Conservation (phyloP, 1,139 yeast species). For the Lodderomyces margitis region DNA sequence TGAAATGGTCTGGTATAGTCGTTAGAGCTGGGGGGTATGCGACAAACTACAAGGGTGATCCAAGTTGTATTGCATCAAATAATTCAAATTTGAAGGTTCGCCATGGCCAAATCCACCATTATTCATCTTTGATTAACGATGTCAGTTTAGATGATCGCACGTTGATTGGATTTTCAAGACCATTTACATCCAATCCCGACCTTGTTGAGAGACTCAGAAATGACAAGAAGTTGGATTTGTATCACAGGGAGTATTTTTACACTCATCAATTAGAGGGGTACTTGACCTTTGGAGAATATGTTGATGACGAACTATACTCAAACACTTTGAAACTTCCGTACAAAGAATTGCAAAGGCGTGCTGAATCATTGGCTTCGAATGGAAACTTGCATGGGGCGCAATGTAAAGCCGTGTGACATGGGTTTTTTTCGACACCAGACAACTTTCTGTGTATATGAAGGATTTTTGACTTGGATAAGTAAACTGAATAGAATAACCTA, state of each 20-base stretch:
- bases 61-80: constrained; percentile 17
- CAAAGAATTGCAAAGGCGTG: constrained; percentile 11
- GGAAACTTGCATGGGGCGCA: too few relatives aligned
- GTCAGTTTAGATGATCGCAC: constrained; percentile 28
- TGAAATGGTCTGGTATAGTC: constrained; percentile 15
- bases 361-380: constrained; percentile 5
- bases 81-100: constrained; percentile 13
- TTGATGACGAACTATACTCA: constrained; percentile 10
- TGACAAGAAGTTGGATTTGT: constrained; percentile 16
- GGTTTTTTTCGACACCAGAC: too few relatives aligned
- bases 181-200: constrained; percentile 51
- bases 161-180: constrained; percentile 45
- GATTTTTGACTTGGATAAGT: too few relatives aligned
- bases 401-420: too few relatives aligned
- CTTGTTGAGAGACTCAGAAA: constrained; percentile 34
- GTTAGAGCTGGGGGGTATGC: constrained; percentile 20
- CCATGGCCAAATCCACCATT: constrained; percentile 13
- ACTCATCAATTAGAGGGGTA: constrained; percentile 20
- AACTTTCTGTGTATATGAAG: neutral
- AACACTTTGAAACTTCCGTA: constrained; percentile 8
- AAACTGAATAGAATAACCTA: too few relatives aligned
- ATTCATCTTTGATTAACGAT: constrained; percentile 15
- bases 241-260: constrained; percentile 25
- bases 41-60: constrained; percentile 16
- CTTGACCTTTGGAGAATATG: constrained; percentile 18